phyloP scores from a whole-genome alignment of 306 rosid species.

The Phaseolus lunatus region DNA sequence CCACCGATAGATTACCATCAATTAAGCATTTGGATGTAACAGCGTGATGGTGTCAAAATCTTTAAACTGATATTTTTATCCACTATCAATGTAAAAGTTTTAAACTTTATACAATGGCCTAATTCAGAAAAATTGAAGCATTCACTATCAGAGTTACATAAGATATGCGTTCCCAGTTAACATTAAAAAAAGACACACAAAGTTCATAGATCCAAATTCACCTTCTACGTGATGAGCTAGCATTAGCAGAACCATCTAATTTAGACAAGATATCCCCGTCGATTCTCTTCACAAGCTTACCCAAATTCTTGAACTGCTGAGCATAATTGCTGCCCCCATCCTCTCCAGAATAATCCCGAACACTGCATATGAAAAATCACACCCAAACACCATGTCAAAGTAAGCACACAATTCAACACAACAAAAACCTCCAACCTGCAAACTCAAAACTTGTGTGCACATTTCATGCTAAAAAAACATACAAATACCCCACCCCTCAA shows the following conservation, averaged over 20 bases:
- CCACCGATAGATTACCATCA: not conserved
- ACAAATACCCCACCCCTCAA: not conserved
- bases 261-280: conserved; percentile 62
- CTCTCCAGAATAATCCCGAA: conserved; percentile 65
- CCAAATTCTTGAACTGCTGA: conserved; percentile 77
- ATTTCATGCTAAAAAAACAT: not conserved
- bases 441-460: not conserved
- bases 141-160: not conserved
- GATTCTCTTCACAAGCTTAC: conserved; percentile 63
- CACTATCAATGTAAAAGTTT: conserved; percentile 11
- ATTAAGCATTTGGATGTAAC: conserved; percentile 4
- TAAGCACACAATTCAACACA: conserved; percentile 31
- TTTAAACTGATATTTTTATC: conserved; percentile 20
- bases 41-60: conserved; percentile 8
- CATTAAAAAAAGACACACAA: not conserved
- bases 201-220: conserved; percentile 40
- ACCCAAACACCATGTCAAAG: conserved; percentile 1
- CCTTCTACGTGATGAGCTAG: conserved; percentile 63
- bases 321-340: conserved; percentile 67
- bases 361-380: conserved; percentile 54
- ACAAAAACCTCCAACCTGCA: conserved; percentile 11
- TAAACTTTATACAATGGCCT: conserved; percentile 6
- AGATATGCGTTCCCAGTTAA: conserved; percentile 6
- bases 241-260: conserved; percentile 57
- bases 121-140: conserved; percentile 20